Evolutionary conservation across 2,329 filamentous ascomycete species (phyloP).

Genomic region (Curvularia eragrostidis): DNA sequence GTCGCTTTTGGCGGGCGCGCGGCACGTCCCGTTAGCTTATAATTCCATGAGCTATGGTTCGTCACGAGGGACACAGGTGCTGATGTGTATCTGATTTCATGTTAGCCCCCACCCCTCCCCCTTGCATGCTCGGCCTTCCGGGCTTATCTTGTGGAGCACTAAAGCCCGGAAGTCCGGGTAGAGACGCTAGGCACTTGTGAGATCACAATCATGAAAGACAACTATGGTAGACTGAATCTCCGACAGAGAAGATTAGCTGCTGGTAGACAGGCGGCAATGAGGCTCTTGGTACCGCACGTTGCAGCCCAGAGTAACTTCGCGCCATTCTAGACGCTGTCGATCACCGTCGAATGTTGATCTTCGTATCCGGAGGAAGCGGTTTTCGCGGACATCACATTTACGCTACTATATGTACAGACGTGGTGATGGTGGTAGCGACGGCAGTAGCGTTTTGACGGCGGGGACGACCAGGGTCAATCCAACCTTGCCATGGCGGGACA

Average conservation of each 20-base stretch:
- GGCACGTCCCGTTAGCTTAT: conserved; percentile 6
- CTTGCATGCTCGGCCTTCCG: conserved; percentile 1
- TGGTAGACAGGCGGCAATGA: not conserved
- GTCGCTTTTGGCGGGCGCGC: not conserved
- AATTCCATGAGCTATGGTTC: conserved; percentile 2
- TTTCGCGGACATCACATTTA: not conserved
- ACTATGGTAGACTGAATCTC: not conserved
- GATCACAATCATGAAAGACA: not conserved
- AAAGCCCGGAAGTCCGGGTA: not conserved
- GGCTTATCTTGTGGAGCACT: not conserved
- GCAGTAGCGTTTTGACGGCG: conserved; percentile 1
- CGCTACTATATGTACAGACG: not conserved
- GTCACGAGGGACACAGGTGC: not conserved
- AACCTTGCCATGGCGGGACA: not conserved
- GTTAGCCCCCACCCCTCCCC: not conserved
- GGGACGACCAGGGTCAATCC: not conserved
- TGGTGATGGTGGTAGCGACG: not conserved
- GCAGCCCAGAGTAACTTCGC: not conserved
- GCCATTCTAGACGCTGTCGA: not conserved
- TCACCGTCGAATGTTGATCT: not conserved
- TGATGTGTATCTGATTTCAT: not conserved
- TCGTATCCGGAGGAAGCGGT: not conserved
- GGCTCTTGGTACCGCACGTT: not conserved
- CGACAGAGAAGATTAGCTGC: not conserved
- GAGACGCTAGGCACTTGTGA: not conserved